Evolutionary conservation across 2,329 filamentous ascomycete species (phyloP).

Genomic region (Leptographium radiaticola): DNA sequence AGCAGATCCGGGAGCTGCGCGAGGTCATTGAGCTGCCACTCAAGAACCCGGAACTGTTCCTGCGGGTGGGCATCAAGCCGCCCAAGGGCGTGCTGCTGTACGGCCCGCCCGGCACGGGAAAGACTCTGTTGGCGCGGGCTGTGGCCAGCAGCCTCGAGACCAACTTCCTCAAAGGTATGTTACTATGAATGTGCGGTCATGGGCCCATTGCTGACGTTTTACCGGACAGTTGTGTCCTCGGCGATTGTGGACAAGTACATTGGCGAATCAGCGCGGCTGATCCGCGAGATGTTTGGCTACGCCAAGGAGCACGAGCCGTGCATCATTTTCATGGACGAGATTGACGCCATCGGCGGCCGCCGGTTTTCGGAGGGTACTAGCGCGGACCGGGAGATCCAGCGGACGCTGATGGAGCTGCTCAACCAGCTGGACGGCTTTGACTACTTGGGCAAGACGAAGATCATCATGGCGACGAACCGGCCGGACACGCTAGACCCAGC

Average conservation of each 20-base stretch:
- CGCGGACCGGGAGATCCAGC: conserved; percentile 94
- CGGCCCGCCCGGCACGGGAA: conserved; percentile 91
- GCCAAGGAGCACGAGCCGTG: conserved; percentile 98
- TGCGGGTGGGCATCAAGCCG: conserved; percentile 95
- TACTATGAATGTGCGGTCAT: no score
- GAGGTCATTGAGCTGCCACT: conserved; percentile 96
- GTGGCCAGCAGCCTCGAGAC: conserved; percentile 95
- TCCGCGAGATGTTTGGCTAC: conserved; percentile 99
- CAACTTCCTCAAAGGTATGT: conserved; percentile 85
- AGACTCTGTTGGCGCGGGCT: conserved; percentile 85
- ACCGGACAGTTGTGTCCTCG: conserved; percentile 71
- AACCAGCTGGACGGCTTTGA: conserved; percentile 99
- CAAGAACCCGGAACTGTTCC: conserved; percentile 96
- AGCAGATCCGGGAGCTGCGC: conserved; percentile 92
- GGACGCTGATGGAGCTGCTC: conserved; percentile 94
- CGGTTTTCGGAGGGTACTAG: conserved; percentile 96
- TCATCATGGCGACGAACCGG: conserved; percentile 99
- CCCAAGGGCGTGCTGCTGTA: conserved; percentile 96
- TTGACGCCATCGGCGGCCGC: conserved; percentile 93
- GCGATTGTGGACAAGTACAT: conserved; percentile 99
- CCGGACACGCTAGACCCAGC: conserved; percentile 93
- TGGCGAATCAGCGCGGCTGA: conserved; percentile 90
- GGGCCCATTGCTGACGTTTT: not conserved
- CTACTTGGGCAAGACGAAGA: conserved; percentile 98
- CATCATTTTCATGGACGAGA: conserved; percentile 99